These are phyloP conservation scores for Colletotrichum liaoningense DNA, from an alignment of 2,329 filamentous ascomycete genomes.

Conservation along the genomic window DNA sequence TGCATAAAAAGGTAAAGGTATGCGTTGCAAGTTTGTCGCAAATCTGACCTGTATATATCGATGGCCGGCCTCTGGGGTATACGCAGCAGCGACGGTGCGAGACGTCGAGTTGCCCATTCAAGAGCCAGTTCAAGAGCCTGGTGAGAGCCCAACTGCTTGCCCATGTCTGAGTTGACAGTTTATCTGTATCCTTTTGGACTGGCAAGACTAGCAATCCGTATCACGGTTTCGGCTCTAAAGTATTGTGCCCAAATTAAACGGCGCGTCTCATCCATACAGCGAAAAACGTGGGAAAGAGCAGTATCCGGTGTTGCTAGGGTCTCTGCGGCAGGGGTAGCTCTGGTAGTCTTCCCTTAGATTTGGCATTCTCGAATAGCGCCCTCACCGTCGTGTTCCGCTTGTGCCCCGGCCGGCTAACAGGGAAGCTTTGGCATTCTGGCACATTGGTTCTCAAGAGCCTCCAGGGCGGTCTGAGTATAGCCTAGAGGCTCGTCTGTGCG, in stretches of 20 bases:
- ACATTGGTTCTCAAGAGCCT: conserved; percentile 1
- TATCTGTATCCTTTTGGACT: background rate
- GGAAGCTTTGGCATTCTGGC: background rate
- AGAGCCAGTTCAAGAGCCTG: background rate
- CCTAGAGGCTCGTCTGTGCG: conserved; percentile 13
- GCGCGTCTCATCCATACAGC: conserved; percentile 11
- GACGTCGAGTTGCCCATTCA: background rate
- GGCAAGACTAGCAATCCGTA: background rate
- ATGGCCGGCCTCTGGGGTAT: background rate
- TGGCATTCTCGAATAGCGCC: background rate
- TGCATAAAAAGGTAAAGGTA: background rate
- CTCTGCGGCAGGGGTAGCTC: conserved; percentile 11
- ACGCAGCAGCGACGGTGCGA: background rate
- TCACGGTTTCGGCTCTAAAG: background rate
- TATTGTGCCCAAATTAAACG: background rate
- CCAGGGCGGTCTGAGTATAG: conserved; percentile 7
- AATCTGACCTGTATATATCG: background rate
- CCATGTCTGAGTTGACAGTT: background rate
- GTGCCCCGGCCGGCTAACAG: background rate
- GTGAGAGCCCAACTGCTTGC: background rate
- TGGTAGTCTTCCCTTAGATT: conserved; percentile 4
- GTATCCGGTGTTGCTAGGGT: conserved; percentile 6
- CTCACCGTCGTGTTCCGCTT: background rate
- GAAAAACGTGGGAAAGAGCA: conserved; percentile 30
- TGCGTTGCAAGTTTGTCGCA: background rate